These are phyloP conservation scores for Ceratobasidium sp. DNA, from an alignment of 1,284 basidiomycete species.

Conservation along the genomic window DNA sequence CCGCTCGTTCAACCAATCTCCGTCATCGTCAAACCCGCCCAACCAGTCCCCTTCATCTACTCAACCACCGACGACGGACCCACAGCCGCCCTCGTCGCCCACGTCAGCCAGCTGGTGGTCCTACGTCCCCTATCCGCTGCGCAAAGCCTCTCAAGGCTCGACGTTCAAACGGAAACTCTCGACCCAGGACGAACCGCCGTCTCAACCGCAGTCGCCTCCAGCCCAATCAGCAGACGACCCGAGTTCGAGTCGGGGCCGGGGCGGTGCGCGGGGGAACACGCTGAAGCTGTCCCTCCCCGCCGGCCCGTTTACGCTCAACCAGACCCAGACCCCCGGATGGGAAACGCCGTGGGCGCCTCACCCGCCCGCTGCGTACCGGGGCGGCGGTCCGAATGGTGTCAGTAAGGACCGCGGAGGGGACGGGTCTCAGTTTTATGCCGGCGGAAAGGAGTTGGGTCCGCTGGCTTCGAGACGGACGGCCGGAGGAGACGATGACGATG, in stretches of 20 bases:
- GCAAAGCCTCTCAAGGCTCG: slow-evolving; percentile 47
- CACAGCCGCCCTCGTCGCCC: not conserved
- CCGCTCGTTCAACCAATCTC: slow-evolving; percentile 44
- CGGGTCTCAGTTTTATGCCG: slow-evolving; percentile 53
- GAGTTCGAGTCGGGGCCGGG: slow-evolving; percentile 36
- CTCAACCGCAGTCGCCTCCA: too few species aligned
- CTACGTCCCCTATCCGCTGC: slow-evolving; percentile 49
- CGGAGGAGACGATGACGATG: slow-evolving; percentile 55
- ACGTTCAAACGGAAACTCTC: slow-evolving; percentile 44
- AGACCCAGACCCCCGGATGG: slow-evolving; percentile 73
- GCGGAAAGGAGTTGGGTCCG: slow-evolving; percentile 55
- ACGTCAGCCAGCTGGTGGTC: slow-evolving; percentile 25
- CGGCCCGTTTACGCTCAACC: slow-evolving; percentile 66
- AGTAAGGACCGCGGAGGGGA: slow-evolving; percentile 55
- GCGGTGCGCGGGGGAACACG: slow-evolving; percentile 48
- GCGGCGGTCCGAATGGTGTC: slow-evolving; percentile 48
- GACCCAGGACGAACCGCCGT: slow-evolving; percentile 35
- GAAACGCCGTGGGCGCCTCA: slow-evolving; percentile 75
- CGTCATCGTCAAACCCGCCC: slow-evolving; percentile 51
- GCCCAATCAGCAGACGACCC: slow-evolving; percentile 1
- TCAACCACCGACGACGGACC: slow-evolving; percentile 53
- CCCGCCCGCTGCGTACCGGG: slow-evolving; percentile 50
- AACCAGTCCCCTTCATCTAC: slow-evolving; percentile 52
- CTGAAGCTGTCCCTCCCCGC: slow-evolving; percentile 50
- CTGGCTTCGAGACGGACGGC: slow-evolving; percentile 54